These are phyloP conservation scores for Pyronema omphalodes DNA, from an alignment of 495 filamentous ascomycete species.

Conservation along the genomic window DNA sequence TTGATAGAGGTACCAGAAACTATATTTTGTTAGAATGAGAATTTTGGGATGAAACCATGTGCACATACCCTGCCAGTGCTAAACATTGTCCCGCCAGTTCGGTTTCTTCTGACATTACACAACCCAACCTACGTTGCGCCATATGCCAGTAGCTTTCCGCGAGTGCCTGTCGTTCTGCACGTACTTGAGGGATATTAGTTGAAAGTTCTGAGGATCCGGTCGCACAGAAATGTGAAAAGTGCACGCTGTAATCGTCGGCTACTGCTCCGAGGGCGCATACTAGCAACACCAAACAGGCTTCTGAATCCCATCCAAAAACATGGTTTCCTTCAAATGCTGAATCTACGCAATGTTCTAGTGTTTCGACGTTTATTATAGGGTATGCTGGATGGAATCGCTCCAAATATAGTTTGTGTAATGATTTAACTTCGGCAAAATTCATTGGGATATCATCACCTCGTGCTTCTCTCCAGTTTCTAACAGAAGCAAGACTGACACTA, in stretches of 20 bases:
- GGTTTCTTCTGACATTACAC: constrained; percentile 25
- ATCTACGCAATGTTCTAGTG: constrained; percentile 4
- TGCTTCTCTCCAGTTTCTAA: not conserved
- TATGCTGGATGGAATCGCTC: constrained; percentile 6
- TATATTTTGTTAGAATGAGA: constrained; percentile 3
- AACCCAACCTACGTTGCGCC: constrained; percentile 26
- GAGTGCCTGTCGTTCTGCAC: constrained; percentile 13
- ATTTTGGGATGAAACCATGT: not conserved
- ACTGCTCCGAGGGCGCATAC: constrained; percentile 27
- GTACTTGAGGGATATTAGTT: not conserved
- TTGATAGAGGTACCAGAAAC: constrained; percentile 30
- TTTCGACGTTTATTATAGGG: constrained; percentile 10
- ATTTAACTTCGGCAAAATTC: not conserved
- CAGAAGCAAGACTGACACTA: not conserved
- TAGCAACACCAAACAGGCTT: constrained; percentile 25
- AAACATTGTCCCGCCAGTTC: constrained; percentile 27
- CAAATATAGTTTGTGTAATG: constrained; percentile 5
- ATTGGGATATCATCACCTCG: not conserved
- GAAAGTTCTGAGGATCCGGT: not conserved
- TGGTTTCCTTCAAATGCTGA: constrained; percentile 7
- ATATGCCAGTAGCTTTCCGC: constrained; percentile 23
- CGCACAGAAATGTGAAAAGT: not conserved
- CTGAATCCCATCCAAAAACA: constrained; percentile 24
- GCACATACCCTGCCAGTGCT: constrained; percentile 26
- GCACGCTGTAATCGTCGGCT: constrained; percentile 26